These are phyloP conservation scores for Schwanniomyces pseudopolymorphus DNA, from an alignment of 805 yeast genomes.

Conservation along the genomic window DNA sequence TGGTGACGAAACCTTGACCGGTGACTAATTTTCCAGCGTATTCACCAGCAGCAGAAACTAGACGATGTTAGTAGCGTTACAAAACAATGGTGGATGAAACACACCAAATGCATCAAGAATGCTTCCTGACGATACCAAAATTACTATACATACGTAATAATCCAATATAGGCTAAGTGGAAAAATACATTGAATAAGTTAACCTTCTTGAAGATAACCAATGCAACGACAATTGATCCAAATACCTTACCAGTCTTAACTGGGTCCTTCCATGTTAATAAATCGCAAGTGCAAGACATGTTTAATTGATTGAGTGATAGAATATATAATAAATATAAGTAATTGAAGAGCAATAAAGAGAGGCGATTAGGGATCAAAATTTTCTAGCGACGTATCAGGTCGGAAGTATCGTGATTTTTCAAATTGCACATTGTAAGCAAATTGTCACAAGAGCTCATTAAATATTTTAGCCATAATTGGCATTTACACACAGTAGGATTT, in stretches of 20 bases:
- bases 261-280: slow-evolving; percentile 79
- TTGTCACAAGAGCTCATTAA: slow-evolving; percentile 5
- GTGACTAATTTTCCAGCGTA: slow-evolving; percentile 68
- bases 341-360: slow-evolving; percentile 1
- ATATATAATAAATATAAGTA: background rate
- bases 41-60: slow-evolving; percentile 72
- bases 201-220: slow-evolving; percentile 61
- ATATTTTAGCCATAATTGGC: background rate
- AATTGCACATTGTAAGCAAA: slow-evolving; percentile 1
- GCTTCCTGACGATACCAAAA: too few species aligned
- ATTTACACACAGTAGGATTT: too few species aligned
- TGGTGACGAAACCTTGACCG: slow-evolving; percentile 79
- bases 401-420: background rate
- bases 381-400: background rate
- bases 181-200: slow-evolving; percentile 59
- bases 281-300: slow-evolving; percentile 7
- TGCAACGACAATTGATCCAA: slow-evolving; percentile 59
- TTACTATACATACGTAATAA: slow-evolving; percentile 39
- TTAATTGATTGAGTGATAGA: background rate
- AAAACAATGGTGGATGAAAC: background rate
- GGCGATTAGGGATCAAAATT: slow-evolving; percentile 8
- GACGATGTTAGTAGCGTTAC: slow-evolving; percentile 18
- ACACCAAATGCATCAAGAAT: background rate
- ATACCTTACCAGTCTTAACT: slow-evolving; percentile 68
- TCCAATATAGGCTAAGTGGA: slow-evolving; percentile 58